Base-by-base conservation (phyloP, 2,329 filamentous ascomycete genomes). In the Trichoderma hamatum region DNA sequence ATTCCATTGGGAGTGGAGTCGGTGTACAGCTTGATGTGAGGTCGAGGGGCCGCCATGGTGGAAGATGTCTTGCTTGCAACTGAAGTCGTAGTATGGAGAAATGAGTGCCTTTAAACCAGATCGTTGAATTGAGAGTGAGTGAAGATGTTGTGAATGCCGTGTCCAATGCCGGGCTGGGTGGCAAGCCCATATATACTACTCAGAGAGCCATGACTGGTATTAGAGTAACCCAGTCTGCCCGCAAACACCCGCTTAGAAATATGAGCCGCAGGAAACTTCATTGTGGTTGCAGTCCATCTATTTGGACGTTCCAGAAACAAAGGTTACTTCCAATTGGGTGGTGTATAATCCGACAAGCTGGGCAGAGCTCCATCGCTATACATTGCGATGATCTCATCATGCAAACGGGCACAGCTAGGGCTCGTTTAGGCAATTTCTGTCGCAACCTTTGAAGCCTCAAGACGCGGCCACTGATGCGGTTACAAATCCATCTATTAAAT, bases 21-120 rank as follows among this genome's bases (percentile, higher is more conserved):
- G 6, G 61, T 64, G 49, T 64, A 64, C 9, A 64, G 32, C 61
- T 43, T 64, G 61, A 64, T 64, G 28, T 64, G 61, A 9, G 61
- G 61, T 55, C 55, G 61, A 43, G 49, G 61, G 21, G 49, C 32
- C 49, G 54, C 54, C 21, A 19, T 43, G 11, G 19, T 3, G 36
- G 14, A 39, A 26, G 39, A 43, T 43, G 16, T n/a, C 10, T 30
- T 21, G 19, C 11, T 11, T 26, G 19, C 19, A n/a, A 14, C 21
- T 55, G 46, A 39, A 10, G 14, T 9, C 14, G 24, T 54, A 7
- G n/a, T 62, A 14, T 34, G 39, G 4, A 9, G 28, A 54, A 30
- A 14, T 11, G 32, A 64, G 9, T 9, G 49, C 46, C 34, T 13
- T 26, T 14, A 13, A 19, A 39, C 14, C 5, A 3, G 6, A 14